Conservation (phyloP, 1,284 basidiomycete genomes). For the Somion occarium region DNA sequence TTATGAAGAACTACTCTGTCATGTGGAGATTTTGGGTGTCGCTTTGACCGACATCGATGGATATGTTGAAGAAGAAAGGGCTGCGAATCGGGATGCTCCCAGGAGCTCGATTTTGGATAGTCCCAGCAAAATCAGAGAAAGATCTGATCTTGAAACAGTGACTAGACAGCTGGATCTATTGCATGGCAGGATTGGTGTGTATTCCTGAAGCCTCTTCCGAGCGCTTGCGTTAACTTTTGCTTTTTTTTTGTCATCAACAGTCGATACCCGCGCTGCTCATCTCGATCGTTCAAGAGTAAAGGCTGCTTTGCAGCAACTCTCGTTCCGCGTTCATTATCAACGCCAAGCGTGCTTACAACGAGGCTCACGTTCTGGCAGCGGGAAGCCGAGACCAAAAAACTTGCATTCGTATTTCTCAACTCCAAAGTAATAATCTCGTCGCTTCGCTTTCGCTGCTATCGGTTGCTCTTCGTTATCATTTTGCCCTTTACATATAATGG, state of each 20-base stretch:
- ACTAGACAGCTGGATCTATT: slow-evolving; percentile 42
- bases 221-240: background rate
- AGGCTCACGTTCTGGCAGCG: slow-evolving; percentile 6
- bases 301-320: slow-evolving; percentile 55
- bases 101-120: slow-evolving; percentile 6
- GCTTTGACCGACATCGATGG: slow-evolving; percentile 52
- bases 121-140: slow-evolving; percentile 22
- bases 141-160: slow-evolving; percentile 42
- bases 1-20: slow-evolving; percentile 51
- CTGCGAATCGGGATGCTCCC: slow-evolving; percentile 7
- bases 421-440: background rate
- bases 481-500: too few species aligned
- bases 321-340: slow-evolving; percentile 61
- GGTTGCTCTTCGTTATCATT: too few species aligned
- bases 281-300: slow-evolving; percentile 70
- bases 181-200: slow-evolving; percentile 60
- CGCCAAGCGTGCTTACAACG: slow-evolving; percentile 28
- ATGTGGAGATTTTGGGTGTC: slow-evolving; percentile 48
- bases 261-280: slow-evolving; percentile 65
- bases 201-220: slow-evolving; percentile 9
- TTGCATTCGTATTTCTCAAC: slow-evolving; percentile 7
- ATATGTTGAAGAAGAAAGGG: slow-evolving; percentile 47
- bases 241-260: slow-evolving; percentile 28
- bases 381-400: slow-evolving; percentile 13
- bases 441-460: too few species aligned